Base-by-base conservation (phyloP, 345 rosid genomes). In the Erucastrum elatum region DNA sequence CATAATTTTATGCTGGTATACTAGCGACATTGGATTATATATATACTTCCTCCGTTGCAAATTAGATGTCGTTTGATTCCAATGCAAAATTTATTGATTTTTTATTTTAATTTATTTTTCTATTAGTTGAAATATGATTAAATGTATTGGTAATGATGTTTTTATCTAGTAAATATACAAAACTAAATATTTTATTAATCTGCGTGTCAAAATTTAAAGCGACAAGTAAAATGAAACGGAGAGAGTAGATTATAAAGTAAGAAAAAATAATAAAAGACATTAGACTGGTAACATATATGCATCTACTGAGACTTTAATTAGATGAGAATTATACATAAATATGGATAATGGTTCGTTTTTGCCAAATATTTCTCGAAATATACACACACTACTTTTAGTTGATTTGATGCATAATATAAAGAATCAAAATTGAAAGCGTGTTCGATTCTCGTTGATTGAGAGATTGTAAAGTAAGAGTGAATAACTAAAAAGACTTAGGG, bases 401-500 rank as follows among this genome's bases (percentile, higher is more conserved):
- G 35, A 68, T 64, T 70, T 77, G 71, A 66, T 65, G 77, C 76
- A 71, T 46, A 68, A 74, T 46, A 46, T 44, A 11, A 46, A 46
- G 16, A 13, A 46, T 68, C 78, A 66, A 74, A 62, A 63, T 30
- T 11, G 55, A 64, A 75, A 75, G 79, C 82, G 82, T 80, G 82
- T 74, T 80, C 75, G 25, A 37, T 74, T 69, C 71, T 74, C 71
- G 71, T 68, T 68, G 79, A 63, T 74, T 35, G 30, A 68, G 75
- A 61, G 70, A 37, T 51, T 26, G 61, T 15, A 35, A 35, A 61
- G 67, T 65, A 72, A 73, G 26, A 46, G 53, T 46, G 53, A 46
- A 4, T 12, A 62, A 35, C 64, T 31, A 74, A 74, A 79, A 80
- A 80, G 82, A 68, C 60, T 62, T 80, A 4, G 79, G 82, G 79